Evolutionary conservation across 352 stramenopile species (phyloP), one percentile per base, ranked within the genome.

Genomic region (Globisporangium irregulare): DNA sequence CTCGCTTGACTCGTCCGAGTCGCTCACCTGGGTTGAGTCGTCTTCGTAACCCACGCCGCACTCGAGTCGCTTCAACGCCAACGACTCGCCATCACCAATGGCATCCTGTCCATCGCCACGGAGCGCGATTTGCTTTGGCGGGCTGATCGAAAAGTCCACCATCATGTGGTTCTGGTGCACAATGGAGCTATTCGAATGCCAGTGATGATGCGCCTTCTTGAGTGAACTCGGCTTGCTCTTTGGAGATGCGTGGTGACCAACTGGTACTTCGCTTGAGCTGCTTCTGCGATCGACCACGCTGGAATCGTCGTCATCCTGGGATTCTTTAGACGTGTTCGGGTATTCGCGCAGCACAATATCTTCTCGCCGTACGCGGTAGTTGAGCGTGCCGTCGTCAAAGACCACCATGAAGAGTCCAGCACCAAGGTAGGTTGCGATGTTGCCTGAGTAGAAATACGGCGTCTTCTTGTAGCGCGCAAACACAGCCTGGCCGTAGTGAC

Each of bases 1-100:
- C 34, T 93, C 86, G 29, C 81, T 91, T 24, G 81, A 91, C 29
- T 92, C 82, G 38, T 87, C 83, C 25, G 82, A 93, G 72, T 93
- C 86, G 57, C 86, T 93, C n/a, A 90, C 80, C 81, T 93, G 84
- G 1, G 86, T 93, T 34, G 82, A 92, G 69, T 93, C 84, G 34
- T 93, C 84, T 36, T 91, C 81, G 61, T 92, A 93, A 2, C 71
- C 78, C 24, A 93, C 81, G 1, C 84, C 84, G 59, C 82, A 89
- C 43, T 93, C 86, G n/a, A 93, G 75, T 9, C 79, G 82, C 66
- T 91, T 91, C 59, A 89, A 83, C 15, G 75, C 78, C 14, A 89
- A 57, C 59, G 68, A 68, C 43, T 82, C 78, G 27, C 85, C 74
- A 20, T 81, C 69, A 0, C 87, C 34, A 59, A 86, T 69, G 0